Evolutionary conservation across 306 rosid species (phyloP).

Genomic region (Phaseolus lunatus): DNA sequence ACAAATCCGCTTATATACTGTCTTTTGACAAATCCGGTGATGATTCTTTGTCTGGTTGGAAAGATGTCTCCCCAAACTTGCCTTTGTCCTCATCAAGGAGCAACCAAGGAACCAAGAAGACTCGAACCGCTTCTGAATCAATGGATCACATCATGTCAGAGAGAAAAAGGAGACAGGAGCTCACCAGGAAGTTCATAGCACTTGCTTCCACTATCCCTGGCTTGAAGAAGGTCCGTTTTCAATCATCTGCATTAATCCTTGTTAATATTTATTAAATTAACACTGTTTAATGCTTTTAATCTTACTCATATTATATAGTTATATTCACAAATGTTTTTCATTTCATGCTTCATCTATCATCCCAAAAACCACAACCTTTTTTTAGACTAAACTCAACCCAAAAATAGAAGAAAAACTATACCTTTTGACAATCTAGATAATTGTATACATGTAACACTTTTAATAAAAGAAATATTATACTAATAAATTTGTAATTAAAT

Average conservation of each 20-base stretch:
- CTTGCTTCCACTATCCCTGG: constrained; percentile 48
- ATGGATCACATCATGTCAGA: constrained; percentile 37
- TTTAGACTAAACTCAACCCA: too few species aligned
- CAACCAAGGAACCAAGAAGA: constrained; percentile 27
- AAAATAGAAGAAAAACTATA: too few species aligned
- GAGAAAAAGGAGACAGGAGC: constrained; percentile 46
- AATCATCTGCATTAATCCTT: too few species aligned
- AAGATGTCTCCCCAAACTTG: background rate
- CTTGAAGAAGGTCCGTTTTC: constrained; percentile 41
- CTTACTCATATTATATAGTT: background rate
- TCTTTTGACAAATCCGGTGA: constrained; percentile 42
- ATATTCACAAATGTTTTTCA: too few species aligned
- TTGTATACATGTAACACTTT: too few species aligned
- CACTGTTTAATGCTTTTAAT: background rate
- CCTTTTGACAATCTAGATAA: too few species aligned
- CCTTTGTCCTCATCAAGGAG: background rate
- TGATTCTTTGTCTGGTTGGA: background rate
- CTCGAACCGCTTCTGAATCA: constrained; percentile 33
- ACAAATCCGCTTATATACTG: constrained; percentile 7
- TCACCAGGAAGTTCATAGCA: constrained; percentile 42
- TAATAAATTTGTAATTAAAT: too few species aligned
- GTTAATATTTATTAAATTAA: background rate
- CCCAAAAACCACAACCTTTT: too few species aligned
- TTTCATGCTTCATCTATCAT: too few species aligned
- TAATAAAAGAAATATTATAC: too few species aligned